phyloP scores from a whole-genome alignment of 2,329 filamentous ascomycete genomes.

The Chaetomiaceae sp. region DNA sequence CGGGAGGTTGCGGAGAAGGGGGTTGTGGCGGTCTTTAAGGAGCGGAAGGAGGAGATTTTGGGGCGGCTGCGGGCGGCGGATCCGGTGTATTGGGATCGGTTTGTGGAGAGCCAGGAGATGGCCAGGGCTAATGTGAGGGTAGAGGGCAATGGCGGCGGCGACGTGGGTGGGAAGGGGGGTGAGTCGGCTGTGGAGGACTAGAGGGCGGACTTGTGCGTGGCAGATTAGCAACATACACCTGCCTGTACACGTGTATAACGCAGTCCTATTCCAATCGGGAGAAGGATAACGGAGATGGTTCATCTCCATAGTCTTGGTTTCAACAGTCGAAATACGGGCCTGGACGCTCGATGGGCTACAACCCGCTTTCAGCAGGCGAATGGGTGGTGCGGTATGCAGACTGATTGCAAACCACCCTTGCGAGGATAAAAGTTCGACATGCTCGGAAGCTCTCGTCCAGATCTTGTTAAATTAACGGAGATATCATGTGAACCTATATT shows the following conservation, averaged over 20 bases:
- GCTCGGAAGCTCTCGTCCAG: too few species aligned
- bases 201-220: too few species aligned
- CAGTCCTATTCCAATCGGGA: too few species aligned
- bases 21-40: slow-evolving; percentile 57
- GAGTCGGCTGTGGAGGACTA: slow-evolving; percentile 34
- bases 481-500: slow-evolving; percentile 9
- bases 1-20: slow-evolving; percentile 54
- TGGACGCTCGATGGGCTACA: too few species aligned
- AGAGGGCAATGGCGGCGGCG: slow-evolving; percentile 35
- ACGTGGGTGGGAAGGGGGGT: neutral
- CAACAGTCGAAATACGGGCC: too few species aligned
- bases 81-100: slow-evolving; percentile 59
- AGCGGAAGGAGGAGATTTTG: slow-evolving; percentile 49
- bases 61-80: slow-evolving; percentile 55
- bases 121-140: slow-evolving; percentile 45
- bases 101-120: slow-evolving; percentile 60
- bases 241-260: too few species aligned
- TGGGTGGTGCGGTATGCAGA: too few species aligned
- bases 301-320: neutral
- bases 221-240: neutral
- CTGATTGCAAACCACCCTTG: too few species aligned
- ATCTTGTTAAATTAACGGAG: neutral
- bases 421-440: too few species aligned
- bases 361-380: too few species aligned
- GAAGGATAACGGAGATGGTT: neutral